Evolutionary conservation across 192 early-diverging fungal species (phyloP).

Genomic region (Coemansia sp.): DNA sequence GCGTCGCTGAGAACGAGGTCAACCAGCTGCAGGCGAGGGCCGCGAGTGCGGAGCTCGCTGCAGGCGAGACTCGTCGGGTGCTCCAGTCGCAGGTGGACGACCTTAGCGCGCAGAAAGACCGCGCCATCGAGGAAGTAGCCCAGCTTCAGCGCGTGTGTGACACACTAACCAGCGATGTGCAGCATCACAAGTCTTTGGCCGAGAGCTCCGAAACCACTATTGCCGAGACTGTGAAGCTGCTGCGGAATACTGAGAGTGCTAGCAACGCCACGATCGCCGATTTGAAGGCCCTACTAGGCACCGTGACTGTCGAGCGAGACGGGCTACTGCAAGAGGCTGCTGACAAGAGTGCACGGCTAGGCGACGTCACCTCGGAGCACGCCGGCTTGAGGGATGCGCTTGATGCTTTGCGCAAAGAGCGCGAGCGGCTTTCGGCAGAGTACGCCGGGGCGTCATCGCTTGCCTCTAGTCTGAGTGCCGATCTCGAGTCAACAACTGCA

Average conservation of each 20-base stretch:
- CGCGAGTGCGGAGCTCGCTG: background rate
- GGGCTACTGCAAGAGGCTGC: background rate
- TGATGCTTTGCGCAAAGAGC: background rate
- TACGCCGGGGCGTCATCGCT: background rate
- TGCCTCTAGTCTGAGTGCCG: background rate
- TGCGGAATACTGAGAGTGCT: background rate
- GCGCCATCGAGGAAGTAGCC: background rate
- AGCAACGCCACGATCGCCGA: background rate
- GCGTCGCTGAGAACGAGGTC: background rate
- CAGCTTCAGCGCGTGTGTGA: background rate
- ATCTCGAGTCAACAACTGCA: background rate
- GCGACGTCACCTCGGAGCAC: background rate
- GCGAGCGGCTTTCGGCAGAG: background rate
- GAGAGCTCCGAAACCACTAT: background rate
- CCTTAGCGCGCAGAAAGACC: conserved; percentile 1
- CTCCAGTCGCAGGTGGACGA: background rate
- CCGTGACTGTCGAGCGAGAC: conserved; percentile 13
- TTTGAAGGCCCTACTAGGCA: background rate
- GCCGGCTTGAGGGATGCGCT: background rate
- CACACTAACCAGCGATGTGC: background rate
- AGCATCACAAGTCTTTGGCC: background rate
- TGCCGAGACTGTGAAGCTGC: background rate
- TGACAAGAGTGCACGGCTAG: background rate
- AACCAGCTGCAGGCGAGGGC: background rate
- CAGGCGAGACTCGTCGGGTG: background rate